Base-by-base conservation (phyloP, 805 yeast species). In the Yarrowia porcina region DNA sequence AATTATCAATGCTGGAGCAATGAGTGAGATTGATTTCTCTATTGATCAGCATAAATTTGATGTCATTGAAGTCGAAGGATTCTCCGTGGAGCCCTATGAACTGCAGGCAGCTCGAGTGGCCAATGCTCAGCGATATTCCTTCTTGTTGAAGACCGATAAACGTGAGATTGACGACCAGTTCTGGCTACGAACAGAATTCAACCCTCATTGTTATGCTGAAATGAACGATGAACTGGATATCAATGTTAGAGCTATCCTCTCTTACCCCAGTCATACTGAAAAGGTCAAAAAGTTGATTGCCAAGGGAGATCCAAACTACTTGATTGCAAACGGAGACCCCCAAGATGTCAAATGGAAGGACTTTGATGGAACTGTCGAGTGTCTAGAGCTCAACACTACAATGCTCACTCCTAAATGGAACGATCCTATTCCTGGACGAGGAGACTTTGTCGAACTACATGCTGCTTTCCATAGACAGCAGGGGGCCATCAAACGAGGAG, bases 51-150 rank as follows among this genome's bases (percentile, higher is more conserved):
- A 70, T 54, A 38, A 65, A 63, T 20, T 71, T 44, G 59, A 67
- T 20, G 68, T 74, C 12, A 66, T 75, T 5, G 79, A 76, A 57
- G 75, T 73, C 0, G 78, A 75, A 38, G 75, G 77, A 1, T 67
- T 70, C 7, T 63, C 64, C 10, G 65, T 70, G 3, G 65, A 64
- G 57, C 75, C 75, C 0, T 23, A 67, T 5, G 61, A 49, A 1
- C 65, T 69, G 12, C 68, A 69, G 21, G 69, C 66, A 25, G 65
- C 73, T 1, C 66, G 70, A 8, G 64, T 75, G 4, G 80, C 93
- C 0, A 90, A 88, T 20, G 97, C 93, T 10, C 97, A 92, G 75
- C 79, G 97, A 70, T 83, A 87, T 71, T 80, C 89, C 39, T 87
- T 89, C 1, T 75, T 90, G 66, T 75, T 90, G 17, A 80, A 79